Conservation (phyloP, 495 filamentous ascomycete genomes). For the Tuber borchii region DNA sequence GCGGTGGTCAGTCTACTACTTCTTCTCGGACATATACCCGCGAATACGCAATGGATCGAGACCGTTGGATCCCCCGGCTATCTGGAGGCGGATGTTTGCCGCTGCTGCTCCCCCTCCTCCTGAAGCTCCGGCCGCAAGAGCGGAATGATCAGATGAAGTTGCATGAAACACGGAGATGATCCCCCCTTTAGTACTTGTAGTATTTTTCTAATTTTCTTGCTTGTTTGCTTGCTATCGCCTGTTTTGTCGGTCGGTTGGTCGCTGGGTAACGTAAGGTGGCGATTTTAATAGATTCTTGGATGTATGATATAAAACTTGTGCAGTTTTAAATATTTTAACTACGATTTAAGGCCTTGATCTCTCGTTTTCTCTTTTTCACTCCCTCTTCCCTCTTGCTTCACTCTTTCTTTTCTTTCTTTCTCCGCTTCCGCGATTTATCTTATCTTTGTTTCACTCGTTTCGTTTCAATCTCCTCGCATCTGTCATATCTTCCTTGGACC, state of each 20-base stretch:
- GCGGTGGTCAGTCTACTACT: constrained; percentile 69
- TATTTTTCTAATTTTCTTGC: not conserved
- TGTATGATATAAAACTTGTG: constrained; percentile 2
- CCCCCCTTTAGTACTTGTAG: not conserved
- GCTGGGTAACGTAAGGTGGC: not conserved
- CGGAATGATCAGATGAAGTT: constrained; percentile 22
- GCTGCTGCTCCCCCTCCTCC: constrained; percentile 34
- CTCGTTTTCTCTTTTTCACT: constrained; percentile 16
- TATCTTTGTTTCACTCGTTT: not conserved
- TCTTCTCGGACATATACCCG: constrained; percentile 94
- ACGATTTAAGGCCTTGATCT: constrained; percentile 8
- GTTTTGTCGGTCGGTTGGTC: not conserved
- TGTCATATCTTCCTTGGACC: not conserved
- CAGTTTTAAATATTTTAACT: constrained; percentile 5
- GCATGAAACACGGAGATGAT: constrained; percentile 4
- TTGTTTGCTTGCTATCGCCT: not conserved
- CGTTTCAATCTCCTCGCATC: not conserved
- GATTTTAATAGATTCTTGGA: not conserved
- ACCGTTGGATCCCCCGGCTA: constrained; percentile 81
- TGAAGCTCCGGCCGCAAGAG: constrained; percentile 39
- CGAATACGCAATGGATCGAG: constrained; percentile 75
- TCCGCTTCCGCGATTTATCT: too few species aligned
- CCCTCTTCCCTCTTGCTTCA: not conserved
- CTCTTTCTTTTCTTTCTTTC: constrained; percentile 9
- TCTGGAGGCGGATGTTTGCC: constrained; percentile 83